Base-by-base conservation (phyloP, 2,329 filamentous ascomycete genomes). In the Alternaria brassicicola region DNA sequence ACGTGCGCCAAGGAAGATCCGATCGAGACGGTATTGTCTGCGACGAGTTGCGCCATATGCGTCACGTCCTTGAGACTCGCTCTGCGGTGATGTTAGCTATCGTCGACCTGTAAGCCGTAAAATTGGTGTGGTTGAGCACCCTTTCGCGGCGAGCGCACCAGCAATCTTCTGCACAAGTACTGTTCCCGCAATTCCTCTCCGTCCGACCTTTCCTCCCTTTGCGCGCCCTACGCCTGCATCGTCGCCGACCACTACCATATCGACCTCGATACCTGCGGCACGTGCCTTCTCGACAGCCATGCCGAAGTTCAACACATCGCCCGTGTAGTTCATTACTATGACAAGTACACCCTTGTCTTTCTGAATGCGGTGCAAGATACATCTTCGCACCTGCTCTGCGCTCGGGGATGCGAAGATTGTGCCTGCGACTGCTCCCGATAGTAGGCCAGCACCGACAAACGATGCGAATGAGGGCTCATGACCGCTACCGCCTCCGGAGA, bases 311-410 rank as follows among this genome's bases (percentile, higher is more conserved):
- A 97, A 84, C 52, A 97, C 76, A 61, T 83, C 81, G 2, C 81
- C 81, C 30, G 92, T 96, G 78, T 96, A 96, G 77, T 97, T 97
- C 91, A 96, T 97, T 28, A 96, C 91, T 6, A 93, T 89, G n/a
- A 97, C 90, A 38, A 97, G 77, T 1, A 97, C 90, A 23, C 93
- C 94, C 61, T 86, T 85, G 42, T 85, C 83, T 3, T 85, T 84
- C 60, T 91, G 87, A 3, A 96, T 90, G 19, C 91, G 84, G 39
- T 87, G 85, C 71, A 89, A 85, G 52, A 96, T 89, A 58, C 88
- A 92, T 65, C 86, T 83, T 54, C 91, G 86, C 53, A 97, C 88
- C 80, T 97, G 93, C 78, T 95, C 89, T 0, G 92, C 89, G 6
- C 86, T 88, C 0, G 92, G 92, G 17, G 88, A 91, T 6, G 92